Evolutionary conservation across 2,329 filamentous ascomycete genomes (phyloP), one percentile per base, ranked within the genome.

Genomic region (Ceratocystis cubensis): DNA sequence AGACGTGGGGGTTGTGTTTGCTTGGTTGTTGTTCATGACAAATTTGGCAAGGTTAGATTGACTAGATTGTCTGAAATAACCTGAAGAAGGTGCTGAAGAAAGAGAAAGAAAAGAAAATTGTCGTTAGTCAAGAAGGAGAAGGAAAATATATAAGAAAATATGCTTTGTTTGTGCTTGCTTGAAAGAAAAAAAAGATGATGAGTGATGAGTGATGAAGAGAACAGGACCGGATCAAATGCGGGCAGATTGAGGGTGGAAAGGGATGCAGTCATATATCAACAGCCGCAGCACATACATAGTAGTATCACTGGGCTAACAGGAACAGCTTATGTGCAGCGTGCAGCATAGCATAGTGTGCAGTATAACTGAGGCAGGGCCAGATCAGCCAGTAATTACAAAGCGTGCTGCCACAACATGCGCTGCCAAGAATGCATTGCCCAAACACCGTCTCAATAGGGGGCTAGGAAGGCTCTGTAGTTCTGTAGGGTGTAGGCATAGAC

Each of bases 21-120:
- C 66, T 50, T 63, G 73, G 70, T 76, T 74, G 71, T 74, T 77
- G 74, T 76, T 76, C 77, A 79, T 79, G 74, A 76, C 77, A 74
- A 77, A 73, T 73, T 78, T 78, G 66, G 76, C 76, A 67, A 78
- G 72, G 66, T 73, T 73, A 63, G 76, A 78, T 67, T 78, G 76
- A 68, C 76, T 76, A 68, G 76, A 74, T 72, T 77, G 75, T 72
- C 71, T 73, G 37, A 67, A 67, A 50, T 65, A 67, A 57, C 57
- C 33, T 46, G 63, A 44, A 37, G 66, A 62, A 63, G 65, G 6
- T 20, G 57, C 28, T 22, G n/a, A 63, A 53, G 20, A 63, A 30
- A 56, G 59, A 13, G 59, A 45, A 6, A 46, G 28, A 28, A 28
- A 28, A 48, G 20, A 17, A 17, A 46, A 25, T 30, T 50, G 25